Evolutionary conservation across 441 rosid species (phyloP), one percentile per base, ranked within the genome.

Genomic region (Omphalea diandra): DNA sequence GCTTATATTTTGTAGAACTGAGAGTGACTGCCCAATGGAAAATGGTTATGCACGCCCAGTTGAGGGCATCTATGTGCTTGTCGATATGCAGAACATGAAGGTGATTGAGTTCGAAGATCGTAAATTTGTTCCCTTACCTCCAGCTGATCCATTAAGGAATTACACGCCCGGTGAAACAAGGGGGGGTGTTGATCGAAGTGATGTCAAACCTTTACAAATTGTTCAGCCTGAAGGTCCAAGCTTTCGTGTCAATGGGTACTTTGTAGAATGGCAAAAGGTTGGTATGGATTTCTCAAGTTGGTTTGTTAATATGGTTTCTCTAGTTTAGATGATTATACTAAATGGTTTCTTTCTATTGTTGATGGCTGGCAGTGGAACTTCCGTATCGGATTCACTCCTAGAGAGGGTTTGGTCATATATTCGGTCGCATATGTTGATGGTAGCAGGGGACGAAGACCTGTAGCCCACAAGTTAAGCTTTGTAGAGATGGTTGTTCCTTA

Each of bases 401-500:
- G 84, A 63, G 98, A 90, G 83, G 97, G 97, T 71, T 76, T 93
- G 74, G 96, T 93, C 53, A 90, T 93, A 75, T 84, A 88, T 80
- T 90, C 96, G 58, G 90, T 90, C 77, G 97, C 98, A 38, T 93
- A 90, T 77, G 76, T 89, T 69, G 97, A 93, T 83, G 97, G 96
- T 53, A 93, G 87, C 66, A 81, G 92, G 74, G 98, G 98, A 67
- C 81, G 94, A 71, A 87, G 97, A 70, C 91, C 97, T 70, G 85
- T 90, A 60, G 95, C 96, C 60, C 91, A 89, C 70, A 86, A 97
- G 82, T 76, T 90, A 78, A 93, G 98, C 73, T 90, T 93, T 77
- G 97, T 87, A 67, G 96, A 93, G 85, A 90, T 93, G 94, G 97
- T 93, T 73, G 97, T 93, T 67, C 91, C 94, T 50, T 93, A 93